Base-by-base conservation (phyloP, 108 stramenopile genomes). In the Licmophora abbreviata region DNA sequence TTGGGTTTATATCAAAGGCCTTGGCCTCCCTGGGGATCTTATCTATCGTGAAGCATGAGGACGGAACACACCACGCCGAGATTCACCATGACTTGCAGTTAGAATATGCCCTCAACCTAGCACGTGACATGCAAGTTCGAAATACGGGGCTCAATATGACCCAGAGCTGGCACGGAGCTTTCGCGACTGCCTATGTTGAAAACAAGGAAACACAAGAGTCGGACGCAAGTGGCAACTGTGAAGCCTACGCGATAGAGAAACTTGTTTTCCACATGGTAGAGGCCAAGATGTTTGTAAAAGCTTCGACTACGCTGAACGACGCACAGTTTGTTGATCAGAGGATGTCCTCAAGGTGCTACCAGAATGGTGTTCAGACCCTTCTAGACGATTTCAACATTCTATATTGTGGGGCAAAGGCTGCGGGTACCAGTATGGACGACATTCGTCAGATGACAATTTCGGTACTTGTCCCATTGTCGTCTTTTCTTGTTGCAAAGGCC, bases 231-330 rank as follows among this genome's bases (percentile, higher is more conserved):
- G 1, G 26, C 3, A 54, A 63, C 30, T 43, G 28, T 15, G 4
- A 43, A 30, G 49, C 42, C 31, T 82, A 82, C 48, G 73, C 76
- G 14, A 47, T 77, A 21, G 45, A 53, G 31, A 42, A 59, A 17
- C 38, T 77, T 22, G 58, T 73, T 6, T 12, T 5, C 9, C 80
- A 82, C 51, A 77, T 77, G 63, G 49, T 82, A 8, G 44, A 65
- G 9, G 69, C 63, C 5, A 61, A 58, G 22, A 63, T 77, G 66
- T 60, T 63, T 33, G 44, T 56, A 4, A 61, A 59, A 36, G 73
- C 45, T 3, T 62, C 58, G 30, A 67, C 48, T 2, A 38, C 77
- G 44, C 49, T 82, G 10, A 57, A 45, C 14, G 62, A 82, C 42
- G 63, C 64, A 14, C 54, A 58, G 10, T 77, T 74, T 49, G 64